Evolutionary conservation across 2,329 filamentous ascomycete genomes (phyloP), one percentile per base, ranked within the genome.

Genomic region (Microthyrium microscopicum): DNA sequence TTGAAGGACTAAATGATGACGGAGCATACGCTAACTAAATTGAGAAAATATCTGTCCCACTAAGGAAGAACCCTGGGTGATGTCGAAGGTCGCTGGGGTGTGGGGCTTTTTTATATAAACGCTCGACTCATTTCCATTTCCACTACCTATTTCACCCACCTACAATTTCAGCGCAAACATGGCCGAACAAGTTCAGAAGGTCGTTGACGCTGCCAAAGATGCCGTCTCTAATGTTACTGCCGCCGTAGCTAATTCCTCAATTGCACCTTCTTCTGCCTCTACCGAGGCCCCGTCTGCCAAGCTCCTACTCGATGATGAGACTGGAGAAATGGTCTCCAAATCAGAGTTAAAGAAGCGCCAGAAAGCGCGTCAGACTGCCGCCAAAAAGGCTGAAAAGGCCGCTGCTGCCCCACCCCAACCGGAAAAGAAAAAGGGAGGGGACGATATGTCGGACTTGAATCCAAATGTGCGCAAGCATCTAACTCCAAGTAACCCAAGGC

Each of bases 221-320:
- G 41, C 38, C 33, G 35, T 48, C 29, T 44, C 49, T 17, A n/a
- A 22, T n/a, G 28, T 38, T 18, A 29, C 31, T 15, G 32, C 26
- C 11, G 27, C 21, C 13, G 36, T 34, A 11, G 22, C 26, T 7
- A 27, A 28, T 12, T 12, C 35, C 9, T 28, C 35, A 15, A 37
- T 37, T 29, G 35, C 30, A 7, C n/a, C 28, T 15, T 30, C 28
- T n/a, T 12, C 22, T 5, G 16, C 20, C 32, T 26, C 25, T 17
- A 27, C 33, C n/a, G 18, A 9, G 13, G 18, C 34, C 7, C 17
- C 34, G 8, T 13, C n/a, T 57, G 51, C 49, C 54, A 82, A 87
- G 61, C 68, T 92, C 45, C 70, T 85, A 56, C 70, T 89, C 32
- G 89, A 98, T 56, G 82, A 91, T 51, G 82, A 85, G 42, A 95